A percentile compares a stretch with the other conserved stretches of the same genome.
Conservation (phyloP, 148 eudicot species). For the Rheum nobile region DNA sequence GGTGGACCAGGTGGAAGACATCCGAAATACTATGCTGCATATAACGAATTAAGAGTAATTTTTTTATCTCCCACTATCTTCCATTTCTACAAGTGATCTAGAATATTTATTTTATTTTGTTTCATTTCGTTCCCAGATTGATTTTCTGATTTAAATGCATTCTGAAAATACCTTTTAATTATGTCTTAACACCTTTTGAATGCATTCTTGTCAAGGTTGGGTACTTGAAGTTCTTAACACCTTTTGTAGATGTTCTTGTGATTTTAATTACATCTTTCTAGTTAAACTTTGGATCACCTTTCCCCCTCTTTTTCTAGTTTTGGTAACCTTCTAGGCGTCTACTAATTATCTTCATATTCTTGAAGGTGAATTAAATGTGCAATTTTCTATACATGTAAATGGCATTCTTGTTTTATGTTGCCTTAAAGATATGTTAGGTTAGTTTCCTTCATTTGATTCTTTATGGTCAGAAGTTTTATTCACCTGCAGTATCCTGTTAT, state of each 20-base stretch:
- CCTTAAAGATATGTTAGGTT: neutral
- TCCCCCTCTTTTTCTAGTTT: neutral
- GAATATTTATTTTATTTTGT: neutral
- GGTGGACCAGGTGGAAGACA: constrained; percentile 67
- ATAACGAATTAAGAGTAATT: constrained; percentile 74
- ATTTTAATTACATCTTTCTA: neutral
- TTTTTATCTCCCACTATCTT: neutral
- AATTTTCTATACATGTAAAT: neutral
- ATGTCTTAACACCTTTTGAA: no score
- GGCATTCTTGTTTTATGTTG: neutral
- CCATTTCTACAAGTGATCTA: neutral
- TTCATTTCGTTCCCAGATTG: neutral
- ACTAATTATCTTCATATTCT: neutral
- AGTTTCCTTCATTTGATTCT: neutral
- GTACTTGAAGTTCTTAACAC: neutral
- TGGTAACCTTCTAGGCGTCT: neutral
- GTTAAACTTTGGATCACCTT: neutral
- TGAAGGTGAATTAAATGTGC: neutral
- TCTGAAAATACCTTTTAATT: no score
- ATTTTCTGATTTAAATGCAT: neutral
- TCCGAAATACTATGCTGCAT: constrained; percentile 78
- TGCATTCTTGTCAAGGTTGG: neutral
- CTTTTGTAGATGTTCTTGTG: neutral
- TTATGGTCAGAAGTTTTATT: neutral
- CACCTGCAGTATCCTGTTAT: neutral